Percentiles rank a stretch among this genome's conserved stretches.
Evolutionary conservation across 1,139 yeast species (phyloP).

Genomic region (Yamadazyma kanchanaburiensis): DNA sequence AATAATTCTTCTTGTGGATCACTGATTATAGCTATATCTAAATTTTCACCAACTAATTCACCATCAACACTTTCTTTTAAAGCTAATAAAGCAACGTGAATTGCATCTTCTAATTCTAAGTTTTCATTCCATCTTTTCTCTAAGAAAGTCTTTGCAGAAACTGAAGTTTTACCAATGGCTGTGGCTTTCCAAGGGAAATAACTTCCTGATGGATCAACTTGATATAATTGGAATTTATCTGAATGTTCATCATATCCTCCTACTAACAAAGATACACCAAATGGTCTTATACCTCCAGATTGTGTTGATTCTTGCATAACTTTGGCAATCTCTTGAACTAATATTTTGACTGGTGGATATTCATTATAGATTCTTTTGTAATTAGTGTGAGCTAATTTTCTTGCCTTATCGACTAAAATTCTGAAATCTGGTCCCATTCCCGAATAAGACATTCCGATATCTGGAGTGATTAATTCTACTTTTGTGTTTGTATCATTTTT

Average conservation of each 20-base stretch:
- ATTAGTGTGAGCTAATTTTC: slow-evolving; percentile 89
- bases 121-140: slow-evolving; percentile 99
- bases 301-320: slow-evolving; percentile 98
- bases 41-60: slow-evolving; percentile 94
- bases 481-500: slow-evolving; percentile 75
- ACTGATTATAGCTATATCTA: slow-evolving; percentile 87
- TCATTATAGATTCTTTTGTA: slow-evolving; percentile 93
- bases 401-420: slow-evolving; percentile 87
- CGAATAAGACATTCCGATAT: slow-evolving; percentile 93
- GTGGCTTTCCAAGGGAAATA: slow-evolving; percentile 99
- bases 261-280: slow-evolving; percentile 89
- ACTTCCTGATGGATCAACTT: slow-evolving; percentile 97
- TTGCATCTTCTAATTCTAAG: slow-evolving; percentile 95
- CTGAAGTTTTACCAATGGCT: slow-evolving; percentile 94
- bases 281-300: slow-evolving; percentile 97
- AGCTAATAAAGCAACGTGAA: slow-evolving; percentile 91
- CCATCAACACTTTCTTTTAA: slow-evolving; percentile 97
- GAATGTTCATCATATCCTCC: slow-evolving; percentile 90
- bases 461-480: slow-evolving; percentile 84
- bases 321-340: slow-evolving; percentile 93
- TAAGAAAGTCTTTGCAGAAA: slow-evolving; percentile 91
- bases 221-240: slow-evolving; percentile 77
- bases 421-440: slow-evolving; percentile 99
- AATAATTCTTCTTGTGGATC: slow-evolving; percentile 77
- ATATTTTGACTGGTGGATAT: slow-evolving; percentile 92